Evolutionary conservation across 2,329 filamentous ascomycete genomes (phyloP), one percentile per base, ranked within the genome.

Genomic region (Zopfia rhizophila): DNA sequence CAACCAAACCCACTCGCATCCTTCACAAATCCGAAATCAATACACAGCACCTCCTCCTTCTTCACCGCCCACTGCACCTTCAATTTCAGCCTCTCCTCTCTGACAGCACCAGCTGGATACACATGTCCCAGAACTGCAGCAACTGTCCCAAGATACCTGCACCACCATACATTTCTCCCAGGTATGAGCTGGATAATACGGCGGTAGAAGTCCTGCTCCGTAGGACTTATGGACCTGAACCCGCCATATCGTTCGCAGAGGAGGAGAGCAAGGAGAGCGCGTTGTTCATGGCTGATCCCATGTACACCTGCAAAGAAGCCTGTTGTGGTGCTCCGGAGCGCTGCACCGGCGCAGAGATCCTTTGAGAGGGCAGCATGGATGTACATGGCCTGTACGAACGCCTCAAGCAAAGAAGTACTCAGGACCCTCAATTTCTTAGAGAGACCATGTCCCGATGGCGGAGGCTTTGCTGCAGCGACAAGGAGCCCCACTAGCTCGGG

Each of bases 241-340:
- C 84, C 85, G 13, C 85, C 88, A 84, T 90, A 95, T 55, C 91
- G 80, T 32, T 88, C 85, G 56, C 85, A 91, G 1, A 90, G 77
- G 1, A 87, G 80, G 3, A 96, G 74, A 0, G 84, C 89, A 3
- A 96, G 76, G 2, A 89, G 70, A 0, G 89, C 87, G 10, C 91
- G 82, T 38, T 85, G 80, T 31, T 84, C 70, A 65, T 97, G 91
- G 1, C 84, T 86, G 18, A 95, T 73, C 0, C 90, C 90, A 27
- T 93, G 90, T 1, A 82, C 79, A 11, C 82, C 80, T 1, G 84
- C 82, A 36, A 92, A 78, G 24, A 88, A 74, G 0, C 89, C 85
- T 1, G 82, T 84, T 5, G 90, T 84, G 2, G 89, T 88, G 50
- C 83, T 78, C 58, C 91, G 85, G n/a, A 96, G 74, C 6, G 87